These are phyloP conservation scores for Oropetium thomaeum DNA, from an alignment of 176 grass and related monocot genomes.

Conservation along the genomic window DNA sequence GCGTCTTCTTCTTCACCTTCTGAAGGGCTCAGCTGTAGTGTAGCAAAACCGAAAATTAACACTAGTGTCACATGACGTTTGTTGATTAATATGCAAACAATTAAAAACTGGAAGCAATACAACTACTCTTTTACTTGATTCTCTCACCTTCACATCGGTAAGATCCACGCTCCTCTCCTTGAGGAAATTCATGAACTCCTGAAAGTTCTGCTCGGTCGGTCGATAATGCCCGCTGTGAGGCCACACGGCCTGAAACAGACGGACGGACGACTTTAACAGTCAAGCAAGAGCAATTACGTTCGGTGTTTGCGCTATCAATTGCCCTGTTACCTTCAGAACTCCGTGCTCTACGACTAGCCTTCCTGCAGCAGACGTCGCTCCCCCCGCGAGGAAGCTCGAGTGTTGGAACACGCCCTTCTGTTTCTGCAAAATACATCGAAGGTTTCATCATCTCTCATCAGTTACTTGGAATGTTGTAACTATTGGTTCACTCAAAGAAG, in stretches of 20 bases:
- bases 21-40: slow-evolving; percentile 21
- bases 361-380: slow-evolving; percentile 70
- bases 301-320: background rate
- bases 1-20: slow-evolving; percentile 35
- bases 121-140: background rate
- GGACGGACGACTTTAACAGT: background rate
- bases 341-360: slow-evolving; percentile 58
- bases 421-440: slow-evolving; percentile 41
- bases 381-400: slow-evolving; percentile 84
- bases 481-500: background rate
- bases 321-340: slow-evolving; percentile 45
- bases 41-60: slow-evolving; percentile 1
- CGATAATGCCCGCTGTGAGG: slow-evolving; percentile 73
- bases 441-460: background rate
- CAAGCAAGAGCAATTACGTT: background rate
- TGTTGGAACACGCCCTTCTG: slow-evolving; percentile 72
- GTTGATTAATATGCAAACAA: no score
- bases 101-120: no score
- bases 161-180: slow-evolving; percentile 56
- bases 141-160: slow-evolving; percentile 38
- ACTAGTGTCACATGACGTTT: background rate
- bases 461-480: background rate
- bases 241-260: slow-evolving; percentile 53
- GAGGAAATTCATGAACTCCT: slow-evolving; percentile 68
- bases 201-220: slow-evolving; percentile 64